phyloP scores from a whole-genome alignment of 352 stramenopile genomes.

The Globisporangium spinosum region DNA sequence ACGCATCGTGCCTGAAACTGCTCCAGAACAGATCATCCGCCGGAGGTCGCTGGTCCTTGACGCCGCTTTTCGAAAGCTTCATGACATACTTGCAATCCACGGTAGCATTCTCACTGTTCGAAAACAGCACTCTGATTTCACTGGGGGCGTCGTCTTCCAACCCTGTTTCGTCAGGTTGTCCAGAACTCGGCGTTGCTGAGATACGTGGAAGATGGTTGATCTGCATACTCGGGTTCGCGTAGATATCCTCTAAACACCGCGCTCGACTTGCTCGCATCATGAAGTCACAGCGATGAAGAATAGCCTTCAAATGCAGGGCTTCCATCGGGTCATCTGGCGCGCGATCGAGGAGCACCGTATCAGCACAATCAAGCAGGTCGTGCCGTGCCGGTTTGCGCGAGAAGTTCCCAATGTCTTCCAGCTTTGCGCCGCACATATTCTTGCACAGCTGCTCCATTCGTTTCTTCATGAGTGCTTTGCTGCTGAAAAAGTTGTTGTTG shows the following conservation, averaged over 20 bases:
- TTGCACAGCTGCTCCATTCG: slow-evolving; percentile 70
- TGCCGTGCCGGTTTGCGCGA: slow-evolving; percentile 30
- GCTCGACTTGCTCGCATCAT: slow-evolving; percentile 71
- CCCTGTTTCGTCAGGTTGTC: neutral
- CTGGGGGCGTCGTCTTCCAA: slow-evolving; percentile 4
- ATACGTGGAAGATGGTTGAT: slow-evolving; percentile 25
- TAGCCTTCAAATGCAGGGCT: slow-evolving; percentile 41
- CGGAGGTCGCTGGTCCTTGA: neutral
- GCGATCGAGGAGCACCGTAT: slow-evolving; percentile 60
- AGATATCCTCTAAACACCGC: slow-evolving; percentile 53
- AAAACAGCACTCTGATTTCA: slow-evolving; percentile 39
- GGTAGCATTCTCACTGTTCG: slow-evolving; percentile 23
- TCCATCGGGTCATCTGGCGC: slow-evolving; percentile 23
- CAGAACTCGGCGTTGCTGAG: neutral
- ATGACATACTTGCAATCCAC: slow-evolving; percentile 41
- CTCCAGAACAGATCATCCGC: slow-evolving; percentile 31
- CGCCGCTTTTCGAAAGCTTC: slow-evolving; percentile 24
- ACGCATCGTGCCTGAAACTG: slow-evolving; percentile 54
- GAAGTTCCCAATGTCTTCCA: slow-evolving; percentile 62
- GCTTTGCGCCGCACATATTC: slow-evolving; percentile 57
- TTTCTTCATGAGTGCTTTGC: slow-evolving; percentile 58
- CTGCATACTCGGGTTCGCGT: slow-evolving; percentile 42
- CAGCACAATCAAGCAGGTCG: slow-evolving; percentile 57
- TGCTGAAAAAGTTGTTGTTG: slow-evolving; percentile 64
- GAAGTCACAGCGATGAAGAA: slow-evolving; percentile 74